A percentile compares a stretch with the other conserved stretches of the same genome.
These are phyloP conservation scores for Boletus reticulatus DNA, from an alignment of 768 basidiomycete species.

Conservation along the genomic window DNA sequence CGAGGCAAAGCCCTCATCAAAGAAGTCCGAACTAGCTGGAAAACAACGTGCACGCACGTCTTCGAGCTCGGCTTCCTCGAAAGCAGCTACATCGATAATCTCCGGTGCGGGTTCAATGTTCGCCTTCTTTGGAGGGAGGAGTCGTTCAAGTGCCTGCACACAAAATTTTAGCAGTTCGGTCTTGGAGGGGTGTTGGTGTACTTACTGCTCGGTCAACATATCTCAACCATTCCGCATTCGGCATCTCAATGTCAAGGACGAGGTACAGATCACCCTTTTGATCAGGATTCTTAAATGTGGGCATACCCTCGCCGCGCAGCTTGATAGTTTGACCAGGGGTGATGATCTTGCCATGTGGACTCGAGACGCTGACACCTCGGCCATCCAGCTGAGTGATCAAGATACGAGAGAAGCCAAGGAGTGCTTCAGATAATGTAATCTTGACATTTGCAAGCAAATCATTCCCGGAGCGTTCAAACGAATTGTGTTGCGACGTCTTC, in stretches of 20 bases:
- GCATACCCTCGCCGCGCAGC: conserved; percentile 89
- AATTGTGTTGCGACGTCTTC: conserved; percentile 61
- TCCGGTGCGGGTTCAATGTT: conserved; percentile 72
- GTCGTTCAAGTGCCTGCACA: conserved; percentile 55
- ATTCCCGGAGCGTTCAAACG: conserved; percentile 80
- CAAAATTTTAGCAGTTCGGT: conserved; percentile 2
- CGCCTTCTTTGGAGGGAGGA: conserved; percentile 76
- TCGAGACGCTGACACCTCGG: conserved; percentile 77
- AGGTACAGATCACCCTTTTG: conserved; percentile 81
- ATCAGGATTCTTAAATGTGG: conserved; percentile 60
- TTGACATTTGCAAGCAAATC: conserved; percentile 79
- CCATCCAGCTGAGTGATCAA: conserved; percentile 92
- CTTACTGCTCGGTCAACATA: conserved; percentile 59
- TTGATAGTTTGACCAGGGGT: conserved; percentile 71
- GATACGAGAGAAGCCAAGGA: conserved; percentile 93
- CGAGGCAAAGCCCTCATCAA: conserved; percentile 65
- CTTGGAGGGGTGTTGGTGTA: not conserved
- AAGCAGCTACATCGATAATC: conserved; percentile 66
- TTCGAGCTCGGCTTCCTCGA: conserved; percentile 74
- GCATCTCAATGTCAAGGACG: conserved; percentile 87
- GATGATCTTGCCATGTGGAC: conserved; percentile 74
- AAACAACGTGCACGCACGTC: conserved; percentile 83
- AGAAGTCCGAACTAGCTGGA: conserved; percentile 71
- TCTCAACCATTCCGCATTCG: conserved; percentile 71
- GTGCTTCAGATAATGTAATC: conserved; percentile 90